Conservation (phyloP, 1,284 basidiomycete species). For the Ceratobasidium sp. region DNA sequence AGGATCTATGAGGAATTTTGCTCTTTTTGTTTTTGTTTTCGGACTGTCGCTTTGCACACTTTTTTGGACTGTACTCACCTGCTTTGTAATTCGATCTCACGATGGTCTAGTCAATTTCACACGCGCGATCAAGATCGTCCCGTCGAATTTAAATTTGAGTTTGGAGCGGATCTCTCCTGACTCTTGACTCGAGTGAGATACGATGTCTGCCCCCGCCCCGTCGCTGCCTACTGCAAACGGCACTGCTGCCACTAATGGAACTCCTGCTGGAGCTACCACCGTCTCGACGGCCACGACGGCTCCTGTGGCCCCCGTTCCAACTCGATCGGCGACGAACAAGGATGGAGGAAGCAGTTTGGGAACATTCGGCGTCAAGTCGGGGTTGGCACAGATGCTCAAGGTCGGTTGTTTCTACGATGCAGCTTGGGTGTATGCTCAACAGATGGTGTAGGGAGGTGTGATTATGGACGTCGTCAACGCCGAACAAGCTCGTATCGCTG, state of each 20-base stretch:
- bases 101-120: conserved; percentile 11
- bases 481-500: conserved; percentile 93
- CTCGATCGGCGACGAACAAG: conserved; percentile 25
- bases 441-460: conserved; percentile 70
- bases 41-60: neutral
- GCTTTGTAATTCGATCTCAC: conserved; percentile 31
- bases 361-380: conserved; percentile 81
- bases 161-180: neutral
- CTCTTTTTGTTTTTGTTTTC: neutral
- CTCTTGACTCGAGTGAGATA: conserved; percentile 27
- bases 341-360: conserved; percentile 34
- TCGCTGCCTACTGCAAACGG: conserved; percentile 21
- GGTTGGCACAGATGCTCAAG: conserved; percentile 94
- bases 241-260: neutral
- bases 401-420: conserved; percentile 51
- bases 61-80: conserved; percentile 23
- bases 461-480: conserved; percentile 92
- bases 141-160: conserved; percentile 31
- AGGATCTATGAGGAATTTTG: neutral
- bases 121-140: conserved; percentile 27
- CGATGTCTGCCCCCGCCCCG: conserved; percentile 33
- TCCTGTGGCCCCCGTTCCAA: neutral
- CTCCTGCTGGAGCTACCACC: neutral
- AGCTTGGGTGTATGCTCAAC: conserved; percentile 31
- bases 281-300: neutral